Evolutionary conservation across 768 basidiomycete species (phyloP).

Genomic region (Auricularia heimuer): DNA sequence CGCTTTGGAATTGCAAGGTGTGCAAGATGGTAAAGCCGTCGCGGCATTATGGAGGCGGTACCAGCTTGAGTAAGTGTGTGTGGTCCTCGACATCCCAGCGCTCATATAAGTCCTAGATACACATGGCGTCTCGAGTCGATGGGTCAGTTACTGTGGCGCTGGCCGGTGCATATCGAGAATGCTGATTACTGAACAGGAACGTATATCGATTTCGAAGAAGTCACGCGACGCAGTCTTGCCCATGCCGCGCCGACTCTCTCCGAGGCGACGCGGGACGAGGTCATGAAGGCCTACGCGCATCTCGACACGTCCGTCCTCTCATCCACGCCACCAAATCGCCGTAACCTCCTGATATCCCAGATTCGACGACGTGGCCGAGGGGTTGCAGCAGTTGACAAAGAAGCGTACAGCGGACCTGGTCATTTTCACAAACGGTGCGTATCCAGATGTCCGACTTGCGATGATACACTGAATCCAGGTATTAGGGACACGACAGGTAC

Average conservation of each 20-base stretch:
- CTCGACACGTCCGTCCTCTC: slow-evolving; percentile 13
- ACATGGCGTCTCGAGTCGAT: slow-evolving; percentile 21
- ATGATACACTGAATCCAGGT: too few relatives aligned
- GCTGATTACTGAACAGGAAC: slow-evolving; percentile 12
- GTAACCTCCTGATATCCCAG: not conserved
- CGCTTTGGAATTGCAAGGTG: slow-evolving; percentile 5
- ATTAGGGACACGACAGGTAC: too few relatives aligned
- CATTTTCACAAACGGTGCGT: slow-evolving; percentile 22
- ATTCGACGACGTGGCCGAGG: not conserved
- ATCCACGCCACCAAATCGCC: too few relatives aligned
- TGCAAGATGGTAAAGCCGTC: slow-evolving; percentile 8
- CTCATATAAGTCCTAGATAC: slow-evolving; percentile 13
- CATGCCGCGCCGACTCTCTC: slow-evolving; percentile 14
- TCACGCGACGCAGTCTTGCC: slow-evolving; percentile 16
- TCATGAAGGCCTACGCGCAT: slow-evolving; percentile 17
- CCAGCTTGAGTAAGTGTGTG: slow-evolving; percentile 20
- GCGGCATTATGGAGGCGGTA: slow-evolving; percentile 16
- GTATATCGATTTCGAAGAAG: slow-evolving; percentile 20
- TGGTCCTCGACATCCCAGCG: not conserved
- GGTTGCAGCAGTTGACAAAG: not conserved
- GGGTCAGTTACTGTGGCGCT: slow-evolving; percentile 6
- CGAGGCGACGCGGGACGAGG: slow-evolving; percentile 3
- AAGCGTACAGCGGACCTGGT: slow-evolving; percentile 1
- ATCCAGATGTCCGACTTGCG: too few relatives aligned
- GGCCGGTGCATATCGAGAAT: not conserved